Base-by-base conservation (phyloP, 805 yeast genomes). In the Maudiozyma saulgeensis region DNA sequence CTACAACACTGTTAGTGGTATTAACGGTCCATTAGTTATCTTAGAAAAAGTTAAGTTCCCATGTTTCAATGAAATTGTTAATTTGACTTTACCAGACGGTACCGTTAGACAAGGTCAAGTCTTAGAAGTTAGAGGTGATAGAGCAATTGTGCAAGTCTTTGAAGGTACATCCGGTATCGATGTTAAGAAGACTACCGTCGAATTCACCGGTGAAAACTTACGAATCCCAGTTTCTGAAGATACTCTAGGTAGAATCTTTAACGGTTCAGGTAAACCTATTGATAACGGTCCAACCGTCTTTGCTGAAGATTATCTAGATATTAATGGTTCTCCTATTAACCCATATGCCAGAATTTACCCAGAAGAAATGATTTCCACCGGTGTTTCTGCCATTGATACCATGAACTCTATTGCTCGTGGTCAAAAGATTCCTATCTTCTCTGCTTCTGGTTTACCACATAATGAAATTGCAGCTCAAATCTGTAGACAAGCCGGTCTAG, bases 351-450 rank as follows among this genome's bases (percentile, higher is more conserved):
- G 99, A 74, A 93, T 93, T 60, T 95, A 95, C 69, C 99, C 99
- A 31, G 99, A 93, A 77, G 99, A 93, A 76, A 93, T 93, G 99
- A 93, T 93, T 62, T 89, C 97, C 47, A 95, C 99, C 18, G 99
- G 99, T 80, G 79, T 93, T 56, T 90, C 97, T 45, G 96, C 99
- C 46, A 93, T 93, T 66, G 99, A 93, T 70, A 90, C 97, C 50
- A 93, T 93, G 99, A 95, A 93, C 74, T 91, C 99, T 42, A 93
- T 93, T 77, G 99, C 99, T 52, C 87, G 99, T 80, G 99, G 99
- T 59, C 99, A 93, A 76, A 93, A 93, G 76, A 93, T 93, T 68
- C 99, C 99, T 49, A 95, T 93, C 69, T 93, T 93, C 75, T 88
- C 97, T 49, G 99, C 99, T 44, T 89, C 98, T 48, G 99, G 99